Percentiles rank a stretch among this genome's conserved stretches.
Conservation (phyloP, 2,329 filamentous ascomycete species). For the Clarireedia hainanense region DNA sequence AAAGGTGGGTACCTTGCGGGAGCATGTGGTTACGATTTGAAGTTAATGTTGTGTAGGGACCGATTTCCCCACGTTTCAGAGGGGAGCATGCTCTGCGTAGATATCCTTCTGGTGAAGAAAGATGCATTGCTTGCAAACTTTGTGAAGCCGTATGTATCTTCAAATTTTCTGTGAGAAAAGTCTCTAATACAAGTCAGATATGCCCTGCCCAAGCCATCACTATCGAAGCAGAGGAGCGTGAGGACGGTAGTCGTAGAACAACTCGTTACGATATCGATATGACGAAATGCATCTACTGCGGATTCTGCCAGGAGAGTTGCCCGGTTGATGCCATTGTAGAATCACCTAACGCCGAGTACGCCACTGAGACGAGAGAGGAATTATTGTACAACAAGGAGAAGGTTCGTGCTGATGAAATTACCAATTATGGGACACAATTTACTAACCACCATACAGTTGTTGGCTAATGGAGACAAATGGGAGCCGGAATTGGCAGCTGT, state of each 20-base stretch:
- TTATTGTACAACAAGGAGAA: conserved; percentile 92
- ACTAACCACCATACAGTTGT: conserved; percentile 57
- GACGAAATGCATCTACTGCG: conserved; percentile 99
- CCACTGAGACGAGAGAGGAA: conserved; percentile 79
- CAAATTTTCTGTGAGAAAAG: neutral
- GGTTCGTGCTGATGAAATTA: conserved; percentile 37
- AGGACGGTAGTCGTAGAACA: conserved; percentile 88
- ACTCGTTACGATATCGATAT: conserved; percentile 99
- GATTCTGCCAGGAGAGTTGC: conserved; percentile 98
- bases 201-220: conserved; percentile 98
- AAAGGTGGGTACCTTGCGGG: conserved; percentile 50
- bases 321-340: conserved; percentile 92
- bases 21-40: neutral
- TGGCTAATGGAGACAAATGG: conserved; percentile 92
- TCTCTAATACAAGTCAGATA: conserved; percentile 42
- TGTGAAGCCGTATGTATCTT: conserved; percentile 68
- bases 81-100: conserved; percentile 94
- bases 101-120: conserved; percentile 95
- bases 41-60: conserved; percentile 49
- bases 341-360: conserved; percentile 66
- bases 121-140: conserved; percentile 99
- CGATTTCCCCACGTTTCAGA: conserved; percentile 95
- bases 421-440: no score
- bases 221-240: conserved; percentile 96
- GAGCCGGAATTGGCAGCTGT: conserved; percentile 91